phyloP scores from a whole-genome alignment of 2,329 filamentous ascomycete species.

The Metarhizium robertsii region DNA sequence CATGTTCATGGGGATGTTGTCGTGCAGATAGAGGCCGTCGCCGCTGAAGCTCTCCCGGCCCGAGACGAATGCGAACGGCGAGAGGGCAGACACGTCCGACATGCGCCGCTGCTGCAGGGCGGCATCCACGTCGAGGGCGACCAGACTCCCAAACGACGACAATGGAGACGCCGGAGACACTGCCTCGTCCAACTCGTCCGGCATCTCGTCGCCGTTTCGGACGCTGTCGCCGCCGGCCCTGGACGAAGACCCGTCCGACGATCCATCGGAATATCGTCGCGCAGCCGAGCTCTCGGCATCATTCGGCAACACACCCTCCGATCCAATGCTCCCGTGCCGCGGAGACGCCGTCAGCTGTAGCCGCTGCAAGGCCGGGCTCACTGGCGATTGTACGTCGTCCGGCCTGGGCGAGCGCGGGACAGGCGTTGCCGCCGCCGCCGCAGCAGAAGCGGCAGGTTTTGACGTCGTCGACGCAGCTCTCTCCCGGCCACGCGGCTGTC shows the following conservation, averaged over 20 bases:
- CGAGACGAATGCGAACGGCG: neutral
- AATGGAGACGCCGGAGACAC: neutral
- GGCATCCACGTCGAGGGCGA: neutral
- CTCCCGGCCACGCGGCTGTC: neutral
- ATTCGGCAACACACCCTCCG: neutral
- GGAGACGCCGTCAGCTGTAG: neutral
- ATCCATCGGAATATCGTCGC: neutral
- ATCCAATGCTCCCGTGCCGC: neutral
- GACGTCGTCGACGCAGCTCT: neutral
- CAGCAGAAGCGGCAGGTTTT: neutral
- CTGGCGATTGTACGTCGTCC: neutral
- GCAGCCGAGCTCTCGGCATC: neutral
- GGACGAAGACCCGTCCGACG: neutral
- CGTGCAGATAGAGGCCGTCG: neutral
- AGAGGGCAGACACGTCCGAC: slow-evolving; percentile 1
- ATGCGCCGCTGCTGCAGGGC: neutral
- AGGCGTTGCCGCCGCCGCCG: neutral
- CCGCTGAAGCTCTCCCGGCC: slow-evolving; percentile 4
- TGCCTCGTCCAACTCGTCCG: neutral
- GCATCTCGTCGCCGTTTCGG: neutral
- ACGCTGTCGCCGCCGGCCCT: neutral
- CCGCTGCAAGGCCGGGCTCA: neutral
- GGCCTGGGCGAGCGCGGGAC: neutral
- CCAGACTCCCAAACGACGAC: neutral
- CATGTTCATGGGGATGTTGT: slow-evolving; percentile 16